Conservation (phyloP, 73 alveolate species). For the Durusdinium trenchii region DNA sequence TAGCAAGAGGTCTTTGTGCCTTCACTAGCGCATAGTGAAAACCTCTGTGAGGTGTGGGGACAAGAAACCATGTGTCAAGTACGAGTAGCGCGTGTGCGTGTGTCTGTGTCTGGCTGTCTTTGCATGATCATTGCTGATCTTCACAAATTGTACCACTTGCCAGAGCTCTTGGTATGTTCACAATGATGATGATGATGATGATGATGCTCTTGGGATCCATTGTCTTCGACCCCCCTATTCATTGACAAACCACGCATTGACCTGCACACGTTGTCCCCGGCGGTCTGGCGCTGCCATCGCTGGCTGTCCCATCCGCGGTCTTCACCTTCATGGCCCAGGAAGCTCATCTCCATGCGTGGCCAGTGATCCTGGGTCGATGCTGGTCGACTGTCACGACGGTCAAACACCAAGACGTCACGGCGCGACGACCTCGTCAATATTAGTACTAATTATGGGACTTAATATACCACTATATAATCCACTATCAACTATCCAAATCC, state of each 20-base stretch:
- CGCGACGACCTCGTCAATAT: neutral
- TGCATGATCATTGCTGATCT: neutral
- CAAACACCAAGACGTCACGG: too few relatives aligned
- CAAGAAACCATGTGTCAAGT: neutral
- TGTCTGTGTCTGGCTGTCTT: too few relatives aligned
- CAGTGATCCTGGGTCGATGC: neutral
- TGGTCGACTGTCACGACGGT: neutral
- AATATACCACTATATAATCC: neutral
- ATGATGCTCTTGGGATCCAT: neutral
- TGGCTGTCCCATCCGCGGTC: neutral
- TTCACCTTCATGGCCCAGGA: constrained; percentile 11
- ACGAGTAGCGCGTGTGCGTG: neutral
- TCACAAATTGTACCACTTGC: neutral
- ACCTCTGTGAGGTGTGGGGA: neutral
- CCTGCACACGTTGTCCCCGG: neutral
- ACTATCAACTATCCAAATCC: neutral
- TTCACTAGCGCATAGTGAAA: neutral
- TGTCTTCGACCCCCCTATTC: neutral
- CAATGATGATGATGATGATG: neutral
- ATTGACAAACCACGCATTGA: neutral
- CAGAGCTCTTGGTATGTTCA: neutral
- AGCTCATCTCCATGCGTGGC: constrained; percentile 54
- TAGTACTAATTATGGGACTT: neutral
- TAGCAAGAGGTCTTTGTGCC: neutral
- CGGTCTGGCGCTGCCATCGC: neutral